Base-by-base conservation (phyloP, 305 asterid species). In the Nicotiana rustica region DNA sequence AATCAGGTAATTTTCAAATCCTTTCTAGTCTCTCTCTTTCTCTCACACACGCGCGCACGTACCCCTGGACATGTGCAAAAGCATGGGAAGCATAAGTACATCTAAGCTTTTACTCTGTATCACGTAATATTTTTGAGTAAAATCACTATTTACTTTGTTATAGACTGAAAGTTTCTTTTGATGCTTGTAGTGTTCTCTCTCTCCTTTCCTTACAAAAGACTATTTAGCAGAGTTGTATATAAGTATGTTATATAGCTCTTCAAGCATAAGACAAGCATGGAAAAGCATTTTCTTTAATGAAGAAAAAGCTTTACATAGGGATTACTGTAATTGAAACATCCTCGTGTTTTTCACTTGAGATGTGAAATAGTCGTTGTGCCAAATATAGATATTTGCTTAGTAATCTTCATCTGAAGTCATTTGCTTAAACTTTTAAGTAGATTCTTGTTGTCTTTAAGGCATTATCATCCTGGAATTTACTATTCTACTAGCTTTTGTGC, bases 1-100 rank as follows among this genome's bases (percentile, higher is more conserved):
- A 89, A 90, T 87, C 97, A 92, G 98, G 98, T 94, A 89, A 67
- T 65, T 57, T 64, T 73, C 52, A 80, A 65, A 56, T 15, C 44
- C 41, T 73, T 1, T 49, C 25, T 59, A 4, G 5, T 15, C 75
- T 69, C 57, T 67, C 1, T 17, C 52, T 21, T 0, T 69, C 5
- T 69, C 36, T 38, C 76, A 29, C 3, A 1, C 41, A 66, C 29
- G 36, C 52, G n/a, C 77, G 18, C 31, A 9, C 17, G 2, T 4
- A 62, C 36, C 2, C 14, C 10, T 10, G 13, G 13, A 8, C 55
- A 49, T 49, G 12, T 49, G 56, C 56, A 49, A 10, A 49, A 49
- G 14, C 56, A 49, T 49, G 56, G 56, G 9, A 49, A 49, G 15
- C 12, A 49, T 49, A 49, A 49, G 14, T 49, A 49, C 15, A 49